These are phyloP conservation scores for Schizochytrium sp. DNA, from an alignment of 108 stramenopile species.

Conservation along the genomic window DNA sequence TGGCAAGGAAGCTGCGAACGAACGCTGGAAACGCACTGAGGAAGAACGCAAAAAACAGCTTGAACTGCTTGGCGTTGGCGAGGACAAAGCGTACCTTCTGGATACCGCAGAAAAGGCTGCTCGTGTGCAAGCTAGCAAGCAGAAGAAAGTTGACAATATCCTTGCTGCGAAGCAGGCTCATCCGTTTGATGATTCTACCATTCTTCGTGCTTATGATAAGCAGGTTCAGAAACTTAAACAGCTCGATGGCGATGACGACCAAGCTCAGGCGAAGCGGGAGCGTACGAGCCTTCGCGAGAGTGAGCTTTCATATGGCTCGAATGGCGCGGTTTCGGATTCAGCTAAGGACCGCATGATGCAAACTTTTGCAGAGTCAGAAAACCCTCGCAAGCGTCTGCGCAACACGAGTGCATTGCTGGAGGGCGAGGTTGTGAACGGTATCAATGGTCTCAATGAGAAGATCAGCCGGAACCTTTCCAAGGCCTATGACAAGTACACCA, in stretches of 20 bases:
- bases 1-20: background rate
- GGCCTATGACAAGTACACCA: conserved; percentile 77
- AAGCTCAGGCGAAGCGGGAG: background rate
- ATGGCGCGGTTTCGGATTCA: conserved; percentile 13
- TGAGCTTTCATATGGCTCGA: background rate
- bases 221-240: background rate
- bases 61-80: background rate
- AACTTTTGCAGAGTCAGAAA: conserved; percentile 16
- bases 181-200: background rate
- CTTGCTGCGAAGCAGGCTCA: background rate
- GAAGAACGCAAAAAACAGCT: conserved; percentile 17
- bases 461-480: conserved; percentile 10
- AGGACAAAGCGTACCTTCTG: conserved; percentile 5
- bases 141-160: background rate
- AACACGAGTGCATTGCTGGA: conserved; percentile 6
- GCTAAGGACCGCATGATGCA: conserved; percentile 8
- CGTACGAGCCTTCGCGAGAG: background rate
- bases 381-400: background rate
- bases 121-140: background rate
- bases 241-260: background rate
- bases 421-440: conserved; percentile 5
- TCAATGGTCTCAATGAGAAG: conserved; percentile 39
- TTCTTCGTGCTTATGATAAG: conserved; percentile 41
- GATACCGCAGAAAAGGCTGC: background rate
- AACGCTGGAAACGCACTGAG: conserved; percentile 13